Evolutionary conservation across 2,329 filamentous ascomycete species (phyloP).

Genomic region (Dothistroma septosporum): DNA sequence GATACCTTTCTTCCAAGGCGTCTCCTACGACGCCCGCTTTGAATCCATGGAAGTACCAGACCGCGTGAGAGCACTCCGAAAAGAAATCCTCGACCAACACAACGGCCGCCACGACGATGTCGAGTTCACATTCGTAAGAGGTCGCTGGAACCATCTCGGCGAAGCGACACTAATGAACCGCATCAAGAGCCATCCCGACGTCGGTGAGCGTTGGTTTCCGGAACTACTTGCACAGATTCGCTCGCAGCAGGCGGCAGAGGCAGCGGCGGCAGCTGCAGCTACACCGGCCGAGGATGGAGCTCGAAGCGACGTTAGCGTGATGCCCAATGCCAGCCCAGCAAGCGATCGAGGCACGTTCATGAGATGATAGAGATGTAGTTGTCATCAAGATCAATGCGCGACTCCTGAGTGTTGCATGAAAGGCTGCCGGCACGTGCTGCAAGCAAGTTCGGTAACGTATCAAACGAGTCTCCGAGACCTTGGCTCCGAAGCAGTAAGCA

Average conservation of each 20-base stretch:
- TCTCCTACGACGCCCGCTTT: constrained; percentile 73
- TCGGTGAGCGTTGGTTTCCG: constrained; percentile 69
- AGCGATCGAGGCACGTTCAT: neutral
- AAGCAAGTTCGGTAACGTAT: neutral
- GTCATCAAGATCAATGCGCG: neutral
- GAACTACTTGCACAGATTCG: constrained; percentile 42
- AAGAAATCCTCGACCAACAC: constrained; percentile 54
- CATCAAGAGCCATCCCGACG: constrained; percentile 82
- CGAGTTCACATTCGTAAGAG: constrained; percentile 78
- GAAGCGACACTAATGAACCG: constrained; percentile 82
- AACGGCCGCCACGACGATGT: constrained; percentile 64
- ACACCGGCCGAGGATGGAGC: neutral
- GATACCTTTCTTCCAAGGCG: constrained; percentile 85
- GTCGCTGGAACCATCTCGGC: constrained; percentile 63
- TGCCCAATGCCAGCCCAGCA: neutral
- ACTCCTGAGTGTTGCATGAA: too few species aligned
- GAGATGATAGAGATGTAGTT: neutral
- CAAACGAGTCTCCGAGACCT: neutral
- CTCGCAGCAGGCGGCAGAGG: constrained; percentile 35
- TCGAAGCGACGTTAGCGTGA: neutral
- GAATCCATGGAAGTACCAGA: constrained; percentile 69
- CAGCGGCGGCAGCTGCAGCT: neutral
- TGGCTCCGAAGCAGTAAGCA: neutral
- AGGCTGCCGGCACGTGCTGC: too few species aligned
- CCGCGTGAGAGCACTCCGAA: constrained; percentile 58